These are phyloP conservation scores for Pythium volutum DNA, from an alignment of 352 stramenopile species.

Conservation along the genomic window DNA sequence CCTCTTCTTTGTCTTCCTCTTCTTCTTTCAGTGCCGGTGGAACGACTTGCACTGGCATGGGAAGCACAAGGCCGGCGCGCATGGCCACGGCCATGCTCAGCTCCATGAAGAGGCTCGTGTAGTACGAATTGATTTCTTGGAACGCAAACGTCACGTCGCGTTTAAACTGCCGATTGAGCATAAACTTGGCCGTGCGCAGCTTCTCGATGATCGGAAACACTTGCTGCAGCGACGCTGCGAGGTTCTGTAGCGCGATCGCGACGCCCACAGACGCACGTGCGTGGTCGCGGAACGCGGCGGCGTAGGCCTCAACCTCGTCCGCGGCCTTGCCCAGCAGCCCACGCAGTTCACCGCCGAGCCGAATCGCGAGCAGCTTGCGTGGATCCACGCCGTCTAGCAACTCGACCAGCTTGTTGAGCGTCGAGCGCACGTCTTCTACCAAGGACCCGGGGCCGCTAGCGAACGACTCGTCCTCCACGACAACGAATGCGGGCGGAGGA, in stretches of 20 bases:
- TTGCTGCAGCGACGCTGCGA: slow-evolving; percentile 54
- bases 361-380: slow-evolving; percentile 57
- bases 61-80: slow-evolving; percentile 44
- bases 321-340: slow-evolving; percentile 75
- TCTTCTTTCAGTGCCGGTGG: not conserved
- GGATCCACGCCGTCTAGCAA: slow-evolving; percentile 61
- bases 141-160: slow-evolving; percentile 73
- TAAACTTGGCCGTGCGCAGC: slow-evolving; percentile 56
- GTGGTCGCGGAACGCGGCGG: slow-evolving; percentile 55
- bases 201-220: slow-evolving; percentile 54
- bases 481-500: no score
- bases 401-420: slow-evolving; percentile 42
- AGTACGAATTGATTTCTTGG: slow-evolving; percentile 85
- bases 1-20: slow-evolving; percentile 1
- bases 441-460: slow-evolving; percentile 12
- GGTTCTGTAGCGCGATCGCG: slow-evolving; percentile 74
- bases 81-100: slow-evolving; percentile 68
- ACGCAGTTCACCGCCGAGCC: slow-evolving; percentile 66
- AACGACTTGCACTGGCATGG: slow-evolving; percentile 33
- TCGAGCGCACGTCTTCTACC: slow-evolving; percentile 28
- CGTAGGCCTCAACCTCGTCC: slow-evolving; percentile 71
- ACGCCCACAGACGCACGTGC: slow-evolving; percentile 41
- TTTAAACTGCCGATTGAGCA: slow-evolving; percentile 81
- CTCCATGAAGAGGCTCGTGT: slow-evolving; percentile 82
- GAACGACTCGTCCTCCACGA: slow-evolving; percentile 5